phyloP scores from a whole-genome alignment of 2,329 filamentous ascomycete species.

The Xylariaceae sp. region DNA sequence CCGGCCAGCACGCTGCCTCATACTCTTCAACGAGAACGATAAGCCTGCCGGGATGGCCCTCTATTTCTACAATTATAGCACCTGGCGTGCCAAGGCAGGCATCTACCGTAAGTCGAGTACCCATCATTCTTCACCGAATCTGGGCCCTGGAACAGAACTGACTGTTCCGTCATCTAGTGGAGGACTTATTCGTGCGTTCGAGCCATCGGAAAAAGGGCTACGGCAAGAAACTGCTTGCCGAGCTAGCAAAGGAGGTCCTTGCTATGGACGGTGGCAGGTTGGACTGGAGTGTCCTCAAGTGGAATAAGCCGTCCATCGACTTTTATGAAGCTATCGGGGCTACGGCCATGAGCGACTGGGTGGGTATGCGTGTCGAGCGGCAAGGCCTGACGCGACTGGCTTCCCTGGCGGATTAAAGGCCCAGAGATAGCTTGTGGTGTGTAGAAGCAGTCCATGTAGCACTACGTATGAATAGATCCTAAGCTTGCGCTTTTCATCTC shows the following conservation, averaged over 20 bases:
- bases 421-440: not conserved
- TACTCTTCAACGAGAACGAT: slow-evolving; percentile 51
- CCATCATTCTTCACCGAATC: not conserved
- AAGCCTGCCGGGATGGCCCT: slow-evolving; percentile 69
- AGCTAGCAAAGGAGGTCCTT: slow-evolving; percentile 73
- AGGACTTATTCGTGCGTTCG: slow-evolving; percentile 81
- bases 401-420: slow-evolving; percentile 32
- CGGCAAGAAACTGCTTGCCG: slow-evolving; percentile 67
- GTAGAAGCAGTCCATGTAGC: not conserved
- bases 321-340: slow-evolving; percentile 77
- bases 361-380: slow-evolving; percentile 68
- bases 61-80: slow-evolving; percentile 95
- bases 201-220: slow-evolving; percentile 70
- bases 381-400: slow-evolving; percentile 59
- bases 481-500: too few relatives aligned
- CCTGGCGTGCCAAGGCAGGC: slow-evolving; percentile 80
- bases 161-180: slow-evolving; percentile 40
- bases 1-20: slow-evolving; percentile 69
- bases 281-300: slow-evolving; percentile 88
- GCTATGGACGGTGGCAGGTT: slow-evolving; percentile 67
- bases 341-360: slow-evolving; percentile 62
- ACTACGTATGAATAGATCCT: not conserved
- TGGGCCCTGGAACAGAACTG: not conserved
- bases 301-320: slow-evolving; percentile 84
- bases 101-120: slow-evolving; percentile 54